These are phyloP conservation scores for Fusarium protoensiforme DNA, from an alignment of 2,329 filamentous ascomycete species.

Conservation along the genomic window DNA sequence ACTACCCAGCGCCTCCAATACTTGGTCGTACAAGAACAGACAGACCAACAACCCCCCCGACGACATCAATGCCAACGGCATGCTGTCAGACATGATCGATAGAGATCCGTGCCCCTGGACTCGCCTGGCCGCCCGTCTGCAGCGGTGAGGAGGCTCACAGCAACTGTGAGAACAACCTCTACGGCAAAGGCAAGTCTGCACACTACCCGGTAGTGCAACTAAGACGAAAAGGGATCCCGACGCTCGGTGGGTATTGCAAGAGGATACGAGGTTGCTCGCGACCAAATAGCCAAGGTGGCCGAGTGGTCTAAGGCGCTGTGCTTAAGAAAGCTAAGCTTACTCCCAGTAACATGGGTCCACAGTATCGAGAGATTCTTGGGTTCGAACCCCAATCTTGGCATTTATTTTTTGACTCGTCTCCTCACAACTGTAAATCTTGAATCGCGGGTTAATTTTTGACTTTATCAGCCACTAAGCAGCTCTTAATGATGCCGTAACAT, in stretches of 20 bases:
- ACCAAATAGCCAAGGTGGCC: neutral
- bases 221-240: neutral
- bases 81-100: neutral
- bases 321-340: neutral
- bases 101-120: neutral
- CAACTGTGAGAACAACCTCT: neutral
- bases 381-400: neutral
- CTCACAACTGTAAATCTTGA: neutral
- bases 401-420: neutral
- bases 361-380: neutral
- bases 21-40: neutral
- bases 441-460: neutral
- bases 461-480: neutral
- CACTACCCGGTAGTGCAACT: constrained; percentile 12
- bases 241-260: neutral
- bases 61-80: neutral
- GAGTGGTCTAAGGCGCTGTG: neutral
- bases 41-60: neutral
- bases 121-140: neutral
- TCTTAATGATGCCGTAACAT: neutral
- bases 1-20: neutral
- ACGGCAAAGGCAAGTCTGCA: neutral
- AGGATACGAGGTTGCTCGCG: neutral
- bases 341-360: neutral
- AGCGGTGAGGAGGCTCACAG: constrained; percentile 1